Conservation (phyloP, 352 stramenopile genomes). For the Hyaloperonospora arabidopsidis region DNA sequence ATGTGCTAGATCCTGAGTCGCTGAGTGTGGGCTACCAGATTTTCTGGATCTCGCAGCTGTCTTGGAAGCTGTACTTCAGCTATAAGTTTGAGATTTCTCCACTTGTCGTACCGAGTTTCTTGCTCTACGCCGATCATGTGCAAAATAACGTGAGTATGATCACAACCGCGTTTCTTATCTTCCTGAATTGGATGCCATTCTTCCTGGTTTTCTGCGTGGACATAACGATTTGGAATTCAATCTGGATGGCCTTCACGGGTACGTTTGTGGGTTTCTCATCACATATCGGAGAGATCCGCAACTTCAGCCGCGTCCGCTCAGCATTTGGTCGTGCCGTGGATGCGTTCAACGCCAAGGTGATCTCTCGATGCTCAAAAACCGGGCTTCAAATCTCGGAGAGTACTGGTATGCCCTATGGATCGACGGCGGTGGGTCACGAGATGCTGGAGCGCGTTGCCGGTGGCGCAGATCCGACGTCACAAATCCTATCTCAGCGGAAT, state of each 20-base stretch:
- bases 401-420: slow-evolving; percentile 38
- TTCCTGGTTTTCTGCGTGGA: slow-evolving; percentile 98
- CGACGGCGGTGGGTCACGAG: slow-evolving; percentile 42
- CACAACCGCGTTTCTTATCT: slow-evolving; percentile 85
- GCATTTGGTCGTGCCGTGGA: slow-evolving; percentile 83
- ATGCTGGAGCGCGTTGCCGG: slow-evolving; percentile 49
- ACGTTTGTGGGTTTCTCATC: slow-evolving; percentile 95
- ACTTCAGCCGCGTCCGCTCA: slow-evolving; percentile 80
- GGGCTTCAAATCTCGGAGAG: slow-evolving; percentile 45
- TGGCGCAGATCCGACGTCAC: slow-evolving; percentile 23
- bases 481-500: slow-evolving; percentile 25
- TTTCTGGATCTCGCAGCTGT: slow-evolving; percentile 92
- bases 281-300: slow-evolving; percentile 94
- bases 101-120: slow-evolving; percentile 90
- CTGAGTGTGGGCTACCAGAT: slow-evolving; percentile 89
- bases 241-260: slow-evolving; percentile 95
- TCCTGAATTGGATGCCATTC: slow-evolving; percentile 94
- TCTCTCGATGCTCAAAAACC: slow-evolving; percentile 69
- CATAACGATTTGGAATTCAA: slow-evolving; percentile 97
- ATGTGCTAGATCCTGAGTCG: slow-evolving; percentile 90
- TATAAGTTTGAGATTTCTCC: slow-evolving; percentile 97
- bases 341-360: slow-evolving; percentile 83
- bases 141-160: slow-evolving; percentile 81
- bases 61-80: slow-evolving; percentile 97
- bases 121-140: slow-evolving; percentile 95